Evolutionary conservation across 176 grass and related monocot genomes (phyloP).

Genomic region (Phoenix roebelenii): DNA sequence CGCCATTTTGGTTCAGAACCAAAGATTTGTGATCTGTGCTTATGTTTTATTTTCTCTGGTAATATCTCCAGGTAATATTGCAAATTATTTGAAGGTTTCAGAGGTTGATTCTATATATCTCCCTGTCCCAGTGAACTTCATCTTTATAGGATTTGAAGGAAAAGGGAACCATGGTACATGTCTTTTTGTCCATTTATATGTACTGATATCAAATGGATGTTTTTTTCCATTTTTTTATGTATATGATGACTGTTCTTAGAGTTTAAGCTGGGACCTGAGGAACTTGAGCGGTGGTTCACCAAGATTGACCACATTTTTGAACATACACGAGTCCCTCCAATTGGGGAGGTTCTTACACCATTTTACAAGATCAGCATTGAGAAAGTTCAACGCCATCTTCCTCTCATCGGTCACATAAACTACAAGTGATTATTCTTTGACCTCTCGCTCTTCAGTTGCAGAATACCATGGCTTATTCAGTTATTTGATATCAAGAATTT

Average conservation of each 20-base stretch:
- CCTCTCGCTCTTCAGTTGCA: not conserved
- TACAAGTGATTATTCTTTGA: slow-evolving; percentile 59
- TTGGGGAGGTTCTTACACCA: slow-evolving; percentile 76
- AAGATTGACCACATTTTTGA: slow-evolving; percentile 98
- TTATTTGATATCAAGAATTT: no score
- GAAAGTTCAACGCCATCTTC: slow-evolving; percentile 70
- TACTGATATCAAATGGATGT: no score
- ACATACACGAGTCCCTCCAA: slow-evolving; percentile 78
- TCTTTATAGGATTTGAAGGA: slow-evolving; percentile 96
- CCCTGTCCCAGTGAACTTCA: slow-evolving; percentile 82
- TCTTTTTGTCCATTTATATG: no score
- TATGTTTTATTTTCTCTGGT: slow-evolving; percentile 6
- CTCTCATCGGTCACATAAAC: slow-evolving; percentile 79
- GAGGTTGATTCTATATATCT: slow-evolving; percentile 87
- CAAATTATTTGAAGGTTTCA: slow-evolving; percentile 63
- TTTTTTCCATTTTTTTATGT: no score
- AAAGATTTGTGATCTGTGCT: not conserved
- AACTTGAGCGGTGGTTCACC: slow-evolving; percentile 82
- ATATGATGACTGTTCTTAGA: slow-evolving; percentile 20
- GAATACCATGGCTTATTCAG: no score
- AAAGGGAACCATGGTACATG: slow-evolving; percentile 71
- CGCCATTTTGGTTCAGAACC: no score
- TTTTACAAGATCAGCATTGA: slow-evolving; percentile 82
- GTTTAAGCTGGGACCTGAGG: slow-evolving; percentile 72
- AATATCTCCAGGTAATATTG: slow-evolving; percentile 52